Evolutionary conservation across 495 filamentous ascomycete species (phyloP).

Genomic region (Pseudoneurospora amorphoporcata): DNA sequence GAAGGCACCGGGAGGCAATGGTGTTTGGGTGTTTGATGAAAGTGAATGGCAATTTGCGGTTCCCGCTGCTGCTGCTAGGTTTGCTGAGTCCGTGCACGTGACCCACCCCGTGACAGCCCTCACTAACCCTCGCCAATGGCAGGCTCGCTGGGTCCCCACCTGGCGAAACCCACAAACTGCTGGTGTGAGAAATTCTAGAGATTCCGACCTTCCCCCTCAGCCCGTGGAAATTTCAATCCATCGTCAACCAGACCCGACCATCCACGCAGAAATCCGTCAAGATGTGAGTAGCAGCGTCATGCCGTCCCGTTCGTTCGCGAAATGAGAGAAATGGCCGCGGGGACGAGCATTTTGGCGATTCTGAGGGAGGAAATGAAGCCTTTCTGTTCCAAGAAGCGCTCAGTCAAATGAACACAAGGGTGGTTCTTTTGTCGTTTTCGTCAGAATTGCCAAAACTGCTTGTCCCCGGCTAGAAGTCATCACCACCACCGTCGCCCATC

Average conservation of each 20-base stretch:
- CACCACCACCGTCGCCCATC: constrained; percentile 1
- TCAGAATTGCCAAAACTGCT: neutral
- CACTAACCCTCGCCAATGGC: constrained; percentile 25
- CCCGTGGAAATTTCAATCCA: constrained; percentile 24
- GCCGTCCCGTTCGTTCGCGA: neutral
- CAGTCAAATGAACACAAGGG: constrained; percentile 1
- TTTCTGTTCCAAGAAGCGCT: neutral
- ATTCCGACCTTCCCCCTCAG: constrained; percentile 27
- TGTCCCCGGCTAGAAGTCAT: neutral
- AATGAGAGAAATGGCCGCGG: neutral
- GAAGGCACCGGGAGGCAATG: neutral
- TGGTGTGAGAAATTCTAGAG: constrained; percentile 27
- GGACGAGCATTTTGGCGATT: neutral
- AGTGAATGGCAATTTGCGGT: neutral
- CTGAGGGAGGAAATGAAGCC: neutral
- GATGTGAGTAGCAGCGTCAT: constrained; percentile 38
- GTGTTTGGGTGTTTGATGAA: neutral
- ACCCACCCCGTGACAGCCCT: constrained; percentile 13
- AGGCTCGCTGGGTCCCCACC: constrained; percentile 12
- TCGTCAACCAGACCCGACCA: constrained; percentile 35
- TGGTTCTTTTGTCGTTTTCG: constrained; percentile 2
- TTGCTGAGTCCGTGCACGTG: constrained; percentile 6
- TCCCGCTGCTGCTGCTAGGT: neutral
- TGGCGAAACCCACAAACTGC: constrained; percentile 29
- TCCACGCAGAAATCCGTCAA: constrained; percentile 38